Conservation (phyloP, 208 protist species). For the Acanthamoeba royreba region DNA sequence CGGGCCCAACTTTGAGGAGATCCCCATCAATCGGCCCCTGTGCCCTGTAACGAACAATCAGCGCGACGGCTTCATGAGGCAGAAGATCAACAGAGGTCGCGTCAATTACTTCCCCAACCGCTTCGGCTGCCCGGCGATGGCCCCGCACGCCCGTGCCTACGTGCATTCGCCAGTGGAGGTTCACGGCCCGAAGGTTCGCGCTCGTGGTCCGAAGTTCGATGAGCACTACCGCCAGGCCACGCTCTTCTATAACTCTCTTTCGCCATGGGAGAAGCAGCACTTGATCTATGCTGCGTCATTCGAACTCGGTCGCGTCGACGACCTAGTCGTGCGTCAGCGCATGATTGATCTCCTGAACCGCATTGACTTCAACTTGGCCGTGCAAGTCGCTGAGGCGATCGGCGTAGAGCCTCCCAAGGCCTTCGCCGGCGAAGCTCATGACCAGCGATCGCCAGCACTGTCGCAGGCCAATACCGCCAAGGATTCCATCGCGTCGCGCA, state of each 20-base stretch:
- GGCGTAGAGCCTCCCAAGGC: not conserved
- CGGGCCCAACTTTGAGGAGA: slow-evolving; percentile 73
- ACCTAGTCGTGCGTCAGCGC: slow-evolving; percentile 16
- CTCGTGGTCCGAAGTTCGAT: not conserved
- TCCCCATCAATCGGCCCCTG: slow-evolving; percentile 80
- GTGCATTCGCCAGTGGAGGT: not conserved
- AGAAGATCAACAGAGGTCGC: slow-evolving; percentile 57
- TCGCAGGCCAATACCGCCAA: not conserved
- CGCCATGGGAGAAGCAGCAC: slow-evolving; percentile 15
- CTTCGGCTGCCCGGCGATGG: not conserved
- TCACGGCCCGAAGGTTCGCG: not conserved
- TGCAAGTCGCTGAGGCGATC: not conserved
- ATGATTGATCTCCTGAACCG: not conserved
- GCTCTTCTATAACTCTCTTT: slow-evolving; percentile 41
- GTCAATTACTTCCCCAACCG: slow-evolving; percentile 47
- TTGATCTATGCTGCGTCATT: not conserved
- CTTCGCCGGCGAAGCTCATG: not conserved
- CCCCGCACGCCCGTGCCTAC: not conserved
- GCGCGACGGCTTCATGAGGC: slow-evolving; percentile 72
- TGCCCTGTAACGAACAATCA: slow-evolving; percentile 63
- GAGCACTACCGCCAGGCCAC: slow-evolving; percentile 49
- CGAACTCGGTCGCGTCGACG: slow-evolving; percentile 36
- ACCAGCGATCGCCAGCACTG: not conserved
- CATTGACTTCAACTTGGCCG: slow-evolving; percentile 18
- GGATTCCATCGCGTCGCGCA: not conserved